phyloP scores from a whole-genome alignment of 163 green algal species.

The Smithsoniella earleae region DNA sequence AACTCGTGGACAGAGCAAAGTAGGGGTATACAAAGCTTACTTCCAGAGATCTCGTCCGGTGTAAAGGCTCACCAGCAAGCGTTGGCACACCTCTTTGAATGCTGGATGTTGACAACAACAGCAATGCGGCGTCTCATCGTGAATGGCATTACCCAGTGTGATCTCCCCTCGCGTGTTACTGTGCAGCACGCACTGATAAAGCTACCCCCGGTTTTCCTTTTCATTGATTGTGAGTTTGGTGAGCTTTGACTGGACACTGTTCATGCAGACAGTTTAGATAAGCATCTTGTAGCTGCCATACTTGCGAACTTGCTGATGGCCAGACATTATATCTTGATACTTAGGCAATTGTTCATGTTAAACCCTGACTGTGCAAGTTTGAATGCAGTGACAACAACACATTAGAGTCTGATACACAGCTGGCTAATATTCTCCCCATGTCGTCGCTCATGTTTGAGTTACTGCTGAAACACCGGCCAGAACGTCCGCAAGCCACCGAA shows the following conservation, averaged over 20 bases:
- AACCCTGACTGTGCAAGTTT: background rate
- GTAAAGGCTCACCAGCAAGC: background rate
- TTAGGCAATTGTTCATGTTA: too few relatives aligned
- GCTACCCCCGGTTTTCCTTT: too few relatives aligned
- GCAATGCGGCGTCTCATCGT: conserved; percentile 11
- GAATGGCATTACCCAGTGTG: conserved; percentile 11
- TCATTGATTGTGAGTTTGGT: too few relatives aligned
- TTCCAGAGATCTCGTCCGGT: background rate
- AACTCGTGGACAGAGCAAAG: background rate
- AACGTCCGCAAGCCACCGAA: background rate
- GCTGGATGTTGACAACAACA: conserved; percentile 17
- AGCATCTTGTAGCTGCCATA: background rate
- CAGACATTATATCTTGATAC: too few relatives aligned
- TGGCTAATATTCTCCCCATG: background rate
- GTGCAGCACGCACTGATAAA: background rate
- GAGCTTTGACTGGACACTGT: background rate
- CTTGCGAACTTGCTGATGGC: too few relatives aligned
- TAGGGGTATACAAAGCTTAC: conserved; percentile 12
- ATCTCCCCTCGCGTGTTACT: background rate
- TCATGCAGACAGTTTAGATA: background rate
- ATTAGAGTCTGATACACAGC: background rate
- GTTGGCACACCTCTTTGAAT: conserved; percentile 16
- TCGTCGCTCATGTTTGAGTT: background rate
- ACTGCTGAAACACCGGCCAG: background rate
- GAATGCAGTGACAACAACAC: conserved; percentile 23